phyloP scores from a whole-genome alignment of 2,329 filamentous ascomycete genomes.

The Apiospora hydei region DNA sequence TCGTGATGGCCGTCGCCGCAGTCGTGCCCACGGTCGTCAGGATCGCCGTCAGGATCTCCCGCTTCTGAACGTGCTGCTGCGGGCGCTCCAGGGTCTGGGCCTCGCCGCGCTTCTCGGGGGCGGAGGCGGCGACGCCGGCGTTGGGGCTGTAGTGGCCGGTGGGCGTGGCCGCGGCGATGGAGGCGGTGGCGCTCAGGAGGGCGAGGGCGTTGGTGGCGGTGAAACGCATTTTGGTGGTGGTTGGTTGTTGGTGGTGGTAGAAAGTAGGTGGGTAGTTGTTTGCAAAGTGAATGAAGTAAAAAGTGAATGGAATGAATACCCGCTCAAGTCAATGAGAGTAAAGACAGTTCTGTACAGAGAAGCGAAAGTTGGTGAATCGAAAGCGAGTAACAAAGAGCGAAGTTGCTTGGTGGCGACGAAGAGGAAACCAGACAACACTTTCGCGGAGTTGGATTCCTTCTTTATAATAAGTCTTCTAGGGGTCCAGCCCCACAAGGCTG shows the following conservation, averaged over 20 bases:
- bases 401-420: constrained; percentile 1
- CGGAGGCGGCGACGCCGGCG: not conserved
- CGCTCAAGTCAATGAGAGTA: constrained; percentile 9
- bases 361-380: constrained; percentile 19
- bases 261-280: not conserved
- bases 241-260: too few relatives aligned
- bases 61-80: constrained; percentile 3
- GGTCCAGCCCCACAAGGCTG: not conserved
- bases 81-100: not conserved
- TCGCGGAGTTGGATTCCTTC: not conserved
- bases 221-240: constrained; percentile 22
- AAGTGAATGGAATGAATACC: constrained; percentile 3
- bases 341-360: not conserved
- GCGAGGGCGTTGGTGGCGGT: constrained; percentile 17
- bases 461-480: not conserved
- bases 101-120: not conserved
- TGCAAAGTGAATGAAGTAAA: not conserved
- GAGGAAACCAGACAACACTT: not conserved
- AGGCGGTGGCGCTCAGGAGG: constrained; percentile 18
- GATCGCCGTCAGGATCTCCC: constrained; percentile 16
- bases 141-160: constrained; percentile 7
- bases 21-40: not conserved
- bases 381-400: constrained; percentile 1
- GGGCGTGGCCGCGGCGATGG: not conserved
- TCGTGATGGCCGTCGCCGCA: not conserved